Base-by-base conservation (phyloP, 192 early-diverging fungal species). In the Backusella tuberculispora region DNA sequence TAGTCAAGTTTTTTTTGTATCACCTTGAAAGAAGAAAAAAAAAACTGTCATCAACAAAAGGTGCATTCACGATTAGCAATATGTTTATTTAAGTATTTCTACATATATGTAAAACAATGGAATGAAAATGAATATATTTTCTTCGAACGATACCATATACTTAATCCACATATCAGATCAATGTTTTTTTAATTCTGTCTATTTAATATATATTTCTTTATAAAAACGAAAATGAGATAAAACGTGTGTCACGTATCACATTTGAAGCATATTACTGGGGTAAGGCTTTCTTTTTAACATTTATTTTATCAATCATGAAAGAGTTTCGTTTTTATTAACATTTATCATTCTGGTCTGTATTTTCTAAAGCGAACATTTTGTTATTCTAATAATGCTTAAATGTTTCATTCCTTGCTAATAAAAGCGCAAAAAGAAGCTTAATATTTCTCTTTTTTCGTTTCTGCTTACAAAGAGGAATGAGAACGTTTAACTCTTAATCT, bases 401-500 rank as follows among this genome's bases (percentile, higher is more conserved):
- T 34, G 29, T 34, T 34, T 34, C 29, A 34, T 34, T 34, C 29
- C 2, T 34, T 34, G 29, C 2, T n/a, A n/a, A 17, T n/a, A 17
- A 17, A 0, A 6, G 19, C 2, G 17, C 2, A 50, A 50, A n/a
- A 17, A 4, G 8, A 19, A 17, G 0, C 47, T 14, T n/a, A 17
- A 50, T n/a, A 19, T 50, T 50, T 50, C 19, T 6, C 19, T 19
- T 17, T n/a, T 19, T 17, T 2, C 5, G 48, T 50, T 19, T 50
- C 48, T 50, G 48, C 48, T 50, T 50, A 50, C 48, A 50, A 50
- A 50, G n/a, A 50, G n/a, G 50, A 53, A 53, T n/a, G 10, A 53
- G 19, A 53, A 53, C 3, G 19, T 53, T 53, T 53, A 53, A 53
- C 50, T 53, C 50, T 53, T 53, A 34, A 34, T 34, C 29, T 34